Evolutionary conservation across 2,329 filamentous ascomycete species (phyloP), one percentile per base, ranked within the genome.

Genomic region (Arthrobotrys sinensis): DNA sequence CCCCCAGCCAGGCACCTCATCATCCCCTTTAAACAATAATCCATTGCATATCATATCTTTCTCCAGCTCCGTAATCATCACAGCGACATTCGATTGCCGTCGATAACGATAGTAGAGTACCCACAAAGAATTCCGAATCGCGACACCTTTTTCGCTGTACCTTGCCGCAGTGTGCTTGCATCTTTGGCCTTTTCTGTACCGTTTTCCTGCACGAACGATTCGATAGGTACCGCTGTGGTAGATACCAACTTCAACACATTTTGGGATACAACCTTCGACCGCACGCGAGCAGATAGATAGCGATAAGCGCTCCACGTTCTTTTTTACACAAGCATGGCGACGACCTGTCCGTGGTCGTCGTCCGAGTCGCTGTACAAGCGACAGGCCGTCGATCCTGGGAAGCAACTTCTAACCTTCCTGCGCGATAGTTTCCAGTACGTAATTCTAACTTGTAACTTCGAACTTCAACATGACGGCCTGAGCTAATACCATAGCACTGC

Each of bases 401-500:
- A 66, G 21, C 52, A 53, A 10, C 60, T 77, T n/a, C 45, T 69
- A 5, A 45, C 40, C 40, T 62, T 71, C 16, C 28, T 77, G 40
- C 66, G 50, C 50, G 43, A 77, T 50, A 53, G 32, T 48, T 71
- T 66, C 24, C 66, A 77, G 73, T 77, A 62, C 19, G 73, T 62
- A 34, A 36, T 40, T 19, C 24, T 34, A n/a, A 11, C 7, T 32
- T 16, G n/a, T 46, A 68, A 66, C 14, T 5, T 24, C 10, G 19
- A 24, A 19, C 12, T 4, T 24, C 32, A 60, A n/a, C n/a, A 14
- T 21, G 24, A 48, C 6, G n/a, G 36, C 55, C 38, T 53, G 19
- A 36, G 14, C 14, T 43, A 24, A 60, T 87, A 86, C 80, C 10
- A n/a, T 14, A 24, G 11, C n/a, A 28, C 55, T 60, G 10, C 55